Conservation (phyloP, 2,329 filamentous ascomycete species). For the Clathrospora elynae region DNA sequence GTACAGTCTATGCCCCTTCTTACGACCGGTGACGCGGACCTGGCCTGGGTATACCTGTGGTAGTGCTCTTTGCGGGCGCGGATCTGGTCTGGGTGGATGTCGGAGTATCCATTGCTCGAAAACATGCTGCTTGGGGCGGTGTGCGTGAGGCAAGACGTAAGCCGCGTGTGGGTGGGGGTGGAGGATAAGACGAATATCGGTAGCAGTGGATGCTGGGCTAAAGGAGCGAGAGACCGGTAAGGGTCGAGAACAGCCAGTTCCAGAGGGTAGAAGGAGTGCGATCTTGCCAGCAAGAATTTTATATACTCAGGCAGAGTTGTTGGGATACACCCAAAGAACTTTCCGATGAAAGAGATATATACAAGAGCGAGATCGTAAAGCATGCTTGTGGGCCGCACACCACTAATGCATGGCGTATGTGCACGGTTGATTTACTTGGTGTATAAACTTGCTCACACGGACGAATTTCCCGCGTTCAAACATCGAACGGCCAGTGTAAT, state of each 20-base stretch:
- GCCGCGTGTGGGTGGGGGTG: neutral
- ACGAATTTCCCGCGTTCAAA: too few species aligned
- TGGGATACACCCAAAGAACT: too few species aligned
- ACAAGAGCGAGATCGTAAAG: neutral
- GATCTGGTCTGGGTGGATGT: slow-evolving; percentile 2
- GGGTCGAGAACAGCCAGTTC: neutral
- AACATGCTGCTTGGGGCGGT: neutral
- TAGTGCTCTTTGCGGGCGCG: slow-evolving; percentile 1
- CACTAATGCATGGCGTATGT: too few species aligned
- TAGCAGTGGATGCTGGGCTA: neutral
- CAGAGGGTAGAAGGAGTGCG: neutral
- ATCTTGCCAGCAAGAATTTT: neutral
- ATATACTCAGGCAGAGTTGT: neutral
- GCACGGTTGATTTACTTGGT: too few species aligned
- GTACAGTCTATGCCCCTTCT: too few species aligned
- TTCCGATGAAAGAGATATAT: too few species aligned
- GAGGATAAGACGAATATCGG: neutral
- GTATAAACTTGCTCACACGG: too few species aligned
- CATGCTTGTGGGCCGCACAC: too few species aligned
- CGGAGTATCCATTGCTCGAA: neutral
- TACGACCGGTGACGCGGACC: neutral
- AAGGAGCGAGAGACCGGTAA: neutral
- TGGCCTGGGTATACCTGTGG: neutral
- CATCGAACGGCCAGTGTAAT: too few species aligned
- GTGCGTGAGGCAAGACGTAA: neutral